phyloP scores from a whole-genome alignment of 2,329 filamentous ascomycete species.

The Monilinia laxa region DNA sequence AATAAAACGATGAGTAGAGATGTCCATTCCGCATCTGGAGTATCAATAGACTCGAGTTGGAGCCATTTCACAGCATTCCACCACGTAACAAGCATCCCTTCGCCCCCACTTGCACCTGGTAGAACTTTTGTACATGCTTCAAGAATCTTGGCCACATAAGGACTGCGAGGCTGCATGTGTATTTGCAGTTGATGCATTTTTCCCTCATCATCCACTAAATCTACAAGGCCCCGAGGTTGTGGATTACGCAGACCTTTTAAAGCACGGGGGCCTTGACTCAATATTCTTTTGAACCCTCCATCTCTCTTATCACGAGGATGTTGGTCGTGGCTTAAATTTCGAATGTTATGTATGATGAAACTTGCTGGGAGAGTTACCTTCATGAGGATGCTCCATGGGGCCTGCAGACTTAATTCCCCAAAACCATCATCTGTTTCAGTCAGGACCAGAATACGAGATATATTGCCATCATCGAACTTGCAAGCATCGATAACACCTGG shows the following conservation, averaged over 20 bases:
- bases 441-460: slow-evolving; percentile 68
- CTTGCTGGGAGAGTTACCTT: slow-evolving; percentile 60
- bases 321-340: slow-evolving; percentile 57
- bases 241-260: slow-evolving; percentile 55
- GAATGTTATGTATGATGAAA: slow-evolving; percentile 59
- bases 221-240: slow-evolving; percentile 59
- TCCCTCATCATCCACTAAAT: slow-evolving; percentile 62
- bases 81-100: slow-evolving; percentile 67
- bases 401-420: slow-evolving; percentile 68
- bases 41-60: slow-evolving; percentile 47
- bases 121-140: slow-evolving; percentile 64
- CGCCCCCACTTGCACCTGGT: slow-evolving; percentile 55
- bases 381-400: slow-evolving; percentile 71
- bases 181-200: slow-evolving; percentile 66
- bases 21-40: slow-evolving; percentile 66
- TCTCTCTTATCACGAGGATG: slow-evolving; percentile 55
- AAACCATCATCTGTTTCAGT: slow-evolving; percentile 63
- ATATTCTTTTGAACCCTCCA: slow-evolving; percentile 47
- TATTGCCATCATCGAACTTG: slow-evolving; percentile 64
- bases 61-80: slow-evolving; percentile 74
- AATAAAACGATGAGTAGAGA: slow-evolving; percentile 64
- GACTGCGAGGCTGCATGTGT: slow-evolving; percentile 62
- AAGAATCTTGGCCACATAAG: slow-evolving; percentile 61
- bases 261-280: slow-evolving; percentile 44
- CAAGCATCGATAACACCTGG: slow-evolving; percentile 72